Base-by-base conservation (phyloP, 768 basidiomycete species). In the Botryobasidium botryosum region DNA sequence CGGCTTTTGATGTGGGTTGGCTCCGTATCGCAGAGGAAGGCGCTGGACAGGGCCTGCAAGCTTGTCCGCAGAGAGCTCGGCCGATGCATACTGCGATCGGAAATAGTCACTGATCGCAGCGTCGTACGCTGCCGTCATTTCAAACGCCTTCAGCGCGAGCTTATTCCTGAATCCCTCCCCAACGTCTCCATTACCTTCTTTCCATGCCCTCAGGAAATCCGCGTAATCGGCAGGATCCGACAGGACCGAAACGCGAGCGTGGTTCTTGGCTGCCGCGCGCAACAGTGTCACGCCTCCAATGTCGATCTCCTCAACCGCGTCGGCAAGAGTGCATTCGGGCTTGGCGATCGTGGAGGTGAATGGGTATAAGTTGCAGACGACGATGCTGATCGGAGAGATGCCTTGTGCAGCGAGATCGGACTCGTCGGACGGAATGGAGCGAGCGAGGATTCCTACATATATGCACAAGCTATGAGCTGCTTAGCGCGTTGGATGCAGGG, bases 301-400 rank as follows among this genome's bases (percentile, higher is more conserved):
- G 63, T 99, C 94, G 53, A 99, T 82, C 62, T 99, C 94, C 60
- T 99, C 94, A 47, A 97, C 79, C 4, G 92, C 92, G 39, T 81
- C 80, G 3, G 85, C 75, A 48, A 96, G 74, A 8, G 86, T 90
- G 64, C 90, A 91, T 51, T 74, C 74, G 0, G 88, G 84, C 54
- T 79, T 75, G 1, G 91, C 72, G 59, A 92, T 84, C 39, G 91
- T 94, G 18, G 77, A 74, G 26, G 83, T 75, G 66, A 99, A 99
- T 1, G 94, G 94, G 67, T 99, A 97, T 43, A 99, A 76, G 61
- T 99, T 99, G 76, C 94, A 99, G 50, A 94, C 90, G 46, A 99
- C 92, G 66, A 99, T 81, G 45, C 82, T 78, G 64, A 97, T 96
- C 50, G 85, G 84, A 5, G 83, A 74, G 62, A 99, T 97, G 47